Conservation (phyloP, 2,329 filamentous ascomycete species). For the Trichoderma polysporum region DNA sequence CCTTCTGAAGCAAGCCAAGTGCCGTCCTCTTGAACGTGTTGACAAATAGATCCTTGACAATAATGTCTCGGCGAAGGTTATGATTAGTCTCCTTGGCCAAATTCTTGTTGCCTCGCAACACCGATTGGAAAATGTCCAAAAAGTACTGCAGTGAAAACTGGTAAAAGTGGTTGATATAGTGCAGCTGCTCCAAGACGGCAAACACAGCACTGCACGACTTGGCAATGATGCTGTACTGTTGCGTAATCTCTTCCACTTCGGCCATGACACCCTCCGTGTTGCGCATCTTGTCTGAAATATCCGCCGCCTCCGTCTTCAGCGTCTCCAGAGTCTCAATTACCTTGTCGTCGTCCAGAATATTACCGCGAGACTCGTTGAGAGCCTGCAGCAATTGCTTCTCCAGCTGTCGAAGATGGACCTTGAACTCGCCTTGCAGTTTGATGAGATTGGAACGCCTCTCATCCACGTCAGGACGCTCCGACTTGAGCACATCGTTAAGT, state of each 20-base stretch:
- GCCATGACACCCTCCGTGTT: conserved; percentile 98
- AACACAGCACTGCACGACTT: conserved; percentile 96
- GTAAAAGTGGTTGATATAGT: conserved; percentile 99
- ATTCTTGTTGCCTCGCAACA: conserved; percentile 77
- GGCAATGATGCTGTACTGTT: conserved; percentile 90
- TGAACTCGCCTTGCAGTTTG: conserved; percentile 98
- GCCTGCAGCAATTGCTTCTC: conserved; percentile 93
- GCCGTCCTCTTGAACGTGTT: conserved; percentile 93
- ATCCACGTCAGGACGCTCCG: conserved; percentile 94
- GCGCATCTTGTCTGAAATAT: conserved; percentile 93
- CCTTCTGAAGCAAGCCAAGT: conserved; percentile 86
- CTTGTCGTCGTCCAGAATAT: conserved; percentile 96
- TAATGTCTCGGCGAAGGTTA: conserved; percentile 79
- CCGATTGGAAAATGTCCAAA: conserved; percentile 92
- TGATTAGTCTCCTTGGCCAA: conserved; percentile 71
- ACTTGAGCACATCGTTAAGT: conserved; percentile 95
- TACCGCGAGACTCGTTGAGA: conserved; percentile 94
- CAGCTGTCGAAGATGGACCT: conserved; percentile 91
- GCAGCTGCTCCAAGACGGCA: conserved; percentile 91
- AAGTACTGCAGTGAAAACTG: conserved; percentile 99
- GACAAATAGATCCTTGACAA: conserved; percentile 87
- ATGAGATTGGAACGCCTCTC: conserved; percentile 95
- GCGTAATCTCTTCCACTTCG: conserved; percentile 93
- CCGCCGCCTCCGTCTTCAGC: conserved; percentile 93
- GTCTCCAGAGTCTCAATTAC: conserved; percentile 98